Percentiles rank a stretch among this genome's conserved stretches.
Conservation (phyloP, 768 basidiomycete genomes). For the Suillus alpinus region DNA sequence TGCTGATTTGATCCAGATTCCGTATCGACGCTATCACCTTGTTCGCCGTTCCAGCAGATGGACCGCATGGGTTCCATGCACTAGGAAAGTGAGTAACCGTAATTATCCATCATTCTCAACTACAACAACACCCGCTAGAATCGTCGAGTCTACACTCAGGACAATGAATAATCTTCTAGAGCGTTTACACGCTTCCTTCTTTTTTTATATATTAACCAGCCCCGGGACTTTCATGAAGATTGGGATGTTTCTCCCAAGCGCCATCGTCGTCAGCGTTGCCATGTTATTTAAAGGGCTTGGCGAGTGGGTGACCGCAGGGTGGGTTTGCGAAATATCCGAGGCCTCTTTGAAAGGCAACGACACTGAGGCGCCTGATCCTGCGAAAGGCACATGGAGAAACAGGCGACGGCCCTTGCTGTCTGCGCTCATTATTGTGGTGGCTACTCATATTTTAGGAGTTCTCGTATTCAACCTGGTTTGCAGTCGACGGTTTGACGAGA, state of each 20-base stretch:
- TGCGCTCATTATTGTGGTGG: constrained; percentile 50
- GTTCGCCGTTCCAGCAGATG: constrained; percentile 80
- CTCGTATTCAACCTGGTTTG: constrained; percentile 49
- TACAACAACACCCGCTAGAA: constrained; percentile 38
- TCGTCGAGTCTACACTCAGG: constrained; percentile 83
- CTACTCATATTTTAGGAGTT: constrained; percentile 55
- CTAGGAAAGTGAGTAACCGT: constrained; percentile 68
- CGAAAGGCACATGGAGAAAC: constrained; percentile 37
- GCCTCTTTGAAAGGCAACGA: constrained; percentile 5
- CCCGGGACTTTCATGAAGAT: constrained; percentile 80
- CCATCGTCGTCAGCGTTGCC: constrained; percentile 76
- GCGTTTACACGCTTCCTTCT: constrained; percentile 95
- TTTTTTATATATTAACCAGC: constrained; percentile 75
- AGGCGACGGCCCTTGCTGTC: constrained; percentile 54
- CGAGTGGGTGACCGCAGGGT: constrained; percentile 68
- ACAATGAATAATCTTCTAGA: constrained; percentile 94
- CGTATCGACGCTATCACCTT: constrained; percentile 93
- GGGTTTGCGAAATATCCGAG: constrained; percentile 32
- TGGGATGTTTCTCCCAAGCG: constrained; percentile 87
- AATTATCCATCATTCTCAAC: neutral
- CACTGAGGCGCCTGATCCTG: constrained; percentile 9
- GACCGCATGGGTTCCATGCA: constrained; percentile 94
- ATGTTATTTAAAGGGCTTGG: constrained; percentile 83
- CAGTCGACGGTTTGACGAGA: constrained; percentile 41
- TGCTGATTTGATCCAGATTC: constrained; percentile 49